Evolutionary conservation across 2,329 filamentous ascomycete species (phyloP).

Genomic region (Monilinia vaccinii-corymbosi): DNA sequence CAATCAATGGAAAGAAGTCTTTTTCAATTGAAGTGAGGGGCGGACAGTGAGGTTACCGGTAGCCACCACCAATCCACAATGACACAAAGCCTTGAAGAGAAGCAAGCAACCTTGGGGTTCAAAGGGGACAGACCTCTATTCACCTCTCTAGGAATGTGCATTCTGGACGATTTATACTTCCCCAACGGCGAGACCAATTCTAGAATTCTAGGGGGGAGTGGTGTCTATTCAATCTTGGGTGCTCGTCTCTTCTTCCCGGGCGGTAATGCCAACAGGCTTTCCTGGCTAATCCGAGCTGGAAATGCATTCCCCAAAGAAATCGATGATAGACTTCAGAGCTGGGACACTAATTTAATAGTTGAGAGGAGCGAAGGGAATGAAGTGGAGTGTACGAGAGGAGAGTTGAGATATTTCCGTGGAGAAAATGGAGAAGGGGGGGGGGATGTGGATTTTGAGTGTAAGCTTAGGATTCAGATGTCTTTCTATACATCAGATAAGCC

Average conservation of each 20-base stretch:
- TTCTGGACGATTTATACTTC: slow-evolving; percentile 5
- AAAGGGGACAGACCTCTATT: neutral
- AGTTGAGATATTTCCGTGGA: neutral
- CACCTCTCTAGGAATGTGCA: neutral
- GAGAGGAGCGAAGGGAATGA: neutral
- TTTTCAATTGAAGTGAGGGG: too few species aligned
- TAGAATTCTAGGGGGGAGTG: neutral
- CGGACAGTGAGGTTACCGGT: too few species aligned
- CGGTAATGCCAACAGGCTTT: neutral
- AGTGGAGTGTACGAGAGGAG: neutral
- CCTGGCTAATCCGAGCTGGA: neutral
- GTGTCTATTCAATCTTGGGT: neutral
- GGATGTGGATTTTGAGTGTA: neutral
- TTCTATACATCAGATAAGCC: neutral
- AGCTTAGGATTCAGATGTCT: neutral
- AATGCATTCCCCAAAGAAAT: neutral
- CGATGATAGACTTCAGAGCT: neutral
- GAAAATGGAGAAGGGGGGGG: neutral
- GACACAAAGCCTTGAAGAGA: neutral
- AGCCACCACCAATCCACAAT: too few species aligned
- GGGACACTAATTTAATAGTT: neutral
- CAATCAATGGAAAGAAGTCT: too few species aligned
- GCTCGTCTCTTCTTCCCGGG: neutral
- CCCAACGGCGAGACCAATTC: neutral
- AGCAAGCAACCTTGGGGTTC: neutral